Base-by-base conservation (phyloP, 768 basidiomycete genomes). In the Chiua virens region DNA sequence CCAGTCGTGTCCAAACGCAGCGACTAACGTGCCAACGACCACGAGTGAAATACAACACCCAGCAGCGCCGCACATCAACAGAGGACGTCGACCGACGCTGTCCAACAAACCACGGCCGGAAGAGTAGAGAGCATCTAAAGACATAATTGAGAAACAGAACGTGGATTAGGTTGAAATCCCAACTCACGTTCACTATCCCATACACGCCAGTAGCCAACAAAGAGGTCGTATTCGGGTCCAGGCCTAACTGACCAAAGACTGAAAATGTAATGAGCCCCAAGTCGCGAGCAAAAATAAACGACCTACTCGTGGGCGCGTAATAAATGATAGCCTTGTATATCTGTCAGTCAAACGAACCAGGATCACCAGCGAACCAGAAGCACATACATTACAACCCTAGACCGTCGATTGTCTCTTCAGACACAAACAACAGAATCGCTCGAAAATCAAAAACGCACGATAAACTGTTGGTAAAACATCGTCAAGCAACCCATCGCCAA, bases 181-280 rank as follows among this genome's bases (percentile, higher is more conserved):
- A 4, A 54, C 59, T 35, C 41, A 61, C 62, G 14, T 67, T 71
- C 15, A 69, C 66, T 54, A 74, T 60, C 8, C 74, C 75, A 18
- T 66, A 73, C 20, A 73, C 71, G 13, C 74, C 74, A 1, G 73
- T 71, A n/a, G 75, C 74, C 10, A 75, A 55, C 7, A 75, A 52
- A 8, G 74, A 75, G 1, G 74, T 71, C 1, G 74, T 75, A 34
- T 67, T 71, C 0, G 67, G 69, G 20, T 72, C 63, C 30, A 75
- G 55, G n/a, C 72, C 73, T n/a, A 76, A 50, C 47, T 73, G 71
- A 45, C 67, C 61, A 48, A 75, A 75, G 34, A 76, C 74, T 62
- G n/a, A 56, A 32, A 9, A 49, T 59, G 7, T 58, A 56, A 45
- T 66, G 58, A 55, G 56, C 56, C n/a, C 23, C 54, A 15, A 43